Evolutionary conservation across 495 filamentous ascomycete genomes (phyloP).

Genomic region (Lophiostoma macrostomum): DNA sequence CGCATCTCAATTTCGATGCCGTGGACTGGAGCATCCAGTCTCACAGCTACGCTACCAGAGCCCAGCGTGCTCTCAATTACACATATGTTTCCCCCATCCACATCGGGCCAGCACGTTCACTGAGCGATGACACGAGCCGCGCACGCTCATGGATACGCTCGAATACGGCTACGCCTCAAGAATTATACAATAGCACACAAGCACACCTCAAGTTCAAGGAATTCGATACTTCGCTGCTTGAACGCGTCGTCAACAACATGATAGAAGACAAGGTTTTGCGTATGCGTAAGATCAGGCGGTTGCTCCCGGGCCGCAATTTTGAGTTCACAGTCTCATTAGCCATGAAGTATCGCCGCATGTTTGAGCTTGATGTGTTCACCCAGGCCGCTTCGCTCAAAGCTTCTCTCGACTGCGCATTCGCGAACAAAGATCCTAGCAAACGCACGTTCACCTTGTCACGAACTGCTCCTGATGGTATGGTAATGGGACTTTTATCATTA

Average conservation of each 20-base stretch:
- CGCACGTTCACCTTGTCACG: slow-evolving; percentile 41
- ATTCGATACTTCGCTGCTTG: slow-evolving; percentile 41
- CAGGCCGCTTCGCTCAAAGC: slow-evolving; percentile 41
- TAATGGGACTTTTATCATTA: slow-evolving; percentile 68
- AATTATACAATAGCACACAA: slow-evolving; percentile 45
- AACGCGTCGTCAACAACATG: slow-evolving; percentile 8
- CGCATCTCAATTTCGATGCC: slow-evolving; percentile 1
- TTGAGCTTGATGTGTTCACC: slow-evolving; percentile 43
- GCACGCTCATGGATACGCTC: slow-evolving; percentile 64
- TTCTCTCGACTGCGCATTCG: slow-evolving; percentile 42
- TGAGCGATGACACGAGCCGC: slow-evolving; percentile 19
- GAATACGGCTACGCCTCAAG: slow-evolving; percentile 52
- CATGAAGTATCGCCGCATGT: slow-evolving; percentile 51
- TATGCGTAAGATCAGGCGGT: slow-evolving; percentile 10
- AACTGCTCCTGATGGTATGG: slow-evolving; percentile 60
- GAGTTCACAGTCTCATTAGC: slow-evolving; percentile 45
- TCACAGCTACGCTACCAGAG: not conserved
- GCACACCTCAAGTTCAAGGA: slow-evolving; percentile 47
- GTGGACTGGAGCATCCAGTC: slow-evolving; percentile 26
- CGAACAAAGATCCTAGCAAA: slow-evolving; percentile 44
- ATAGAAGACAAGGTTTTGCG: slow-evolving; percentile 2
- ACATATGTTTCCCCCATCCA: slow-evolving; percentile 12
- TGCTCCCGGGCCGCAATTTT: slow-evolving; percentile 28
- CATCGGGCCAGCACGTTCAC: not conserved
- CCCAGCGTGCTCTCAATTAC: not conserved